Conservation (phyloP, 345 rosid species). For the Gossypium bickii region DNA sequence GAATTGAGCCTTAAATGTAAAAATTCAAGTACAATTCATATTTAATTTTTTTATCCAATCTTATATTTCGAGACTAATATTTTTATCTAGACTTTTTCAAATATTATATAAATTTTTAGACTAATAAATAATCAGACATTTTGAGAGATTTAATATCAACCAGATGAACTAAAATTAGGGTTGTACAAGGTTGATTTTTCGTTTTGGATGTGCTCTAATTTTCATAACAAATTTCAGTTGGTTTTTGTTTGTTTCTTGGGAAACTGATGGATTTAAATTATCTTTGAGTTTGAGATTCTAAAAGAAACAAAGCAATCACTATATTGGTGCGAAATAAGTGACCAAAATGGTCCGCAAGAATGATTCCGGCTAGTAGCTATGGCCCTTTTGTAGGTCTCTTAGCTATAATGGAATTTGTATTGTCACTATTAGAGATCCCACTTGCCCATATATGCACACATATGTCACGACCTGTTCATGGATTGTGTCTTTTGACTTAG, state of each 20-base stretch:
- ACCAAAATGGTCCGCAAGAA: background rate
- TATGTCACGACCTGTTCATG: too few relatives aligned
- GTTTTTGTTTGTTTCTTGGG: background rate
- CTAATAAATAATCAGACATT: background rate
- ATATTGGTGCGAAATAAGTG: background rate
- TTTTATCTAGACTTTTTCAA: too few relatives aligned
- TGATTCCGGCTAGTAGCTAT: background rate
- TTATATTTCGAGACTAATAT: too few relatives aligned
- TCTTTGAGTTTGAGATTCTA: background rate
- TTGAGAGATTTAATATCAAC: background rate
- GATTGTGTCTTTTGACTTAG: fast-evolving
- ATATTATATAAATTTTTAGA: too few relatives aligned
- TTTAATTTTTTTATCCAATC: too few relatives aligned
- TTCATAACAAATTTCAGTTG: constrained; percentile 13
- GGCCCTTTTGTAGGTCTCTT: background rate
- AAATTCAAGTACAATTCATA: too few relatives aligned
- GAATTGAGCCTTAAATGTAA: too few relatives aligned
- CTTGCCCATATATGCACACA: background rate
- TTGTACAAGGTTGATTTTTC: background rate
- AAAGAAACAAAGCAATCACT: background rate
- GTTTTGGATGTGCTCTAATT: background rate
- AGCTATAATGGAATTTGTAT: background rate
- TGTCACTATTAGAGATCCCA: background rate
- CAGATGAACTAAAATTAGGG: background rate
- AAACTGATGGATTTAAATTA: background rate